phyloP scores from a whole-genome alignment of 2,329 filamentous ascomycete genomes.

The Colletotrichum camelliae region DNA sequence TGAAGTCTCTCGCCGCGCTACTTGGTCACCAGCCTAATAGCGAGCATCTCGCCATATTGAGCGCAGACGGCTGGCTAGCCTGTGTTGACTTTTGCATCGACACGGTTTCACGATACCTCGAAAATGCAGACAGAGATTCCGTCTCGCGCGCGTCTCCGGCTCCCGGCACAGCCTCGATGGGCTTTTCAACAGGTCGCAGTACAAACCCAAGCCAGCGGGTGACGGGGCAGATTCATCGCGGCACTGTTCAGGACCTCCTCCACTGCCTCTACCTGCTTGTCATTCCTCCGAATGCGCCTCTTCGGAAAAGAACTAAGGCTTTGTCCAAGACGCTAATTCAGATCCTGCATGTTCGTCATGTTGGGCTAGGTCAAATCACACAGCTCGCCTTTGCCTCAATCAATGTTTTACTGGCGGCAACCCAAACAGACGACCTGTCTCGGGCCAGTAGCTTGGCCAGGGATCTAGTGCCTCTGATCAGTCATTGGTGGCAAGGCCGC shows the following conservation, averaged over 20 bases:
- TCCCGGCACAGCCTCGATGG: slow-evolving; percentile 38
- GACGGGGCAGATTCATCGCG: slow-evolving; percentile 27
- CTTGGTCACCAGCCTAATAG: slow-evolving; percentile 78
- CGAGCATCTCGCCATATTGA: slow-evolving; percentile 71
- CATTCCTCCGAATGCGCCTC: slow-evolving; percentile 70
- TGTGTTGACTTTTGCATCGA: slow-evolving; percentile 75
- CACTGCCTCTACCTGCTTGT: slow-evolving; percentile 70
- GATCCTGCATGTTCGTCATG: slow-evolving; percentile 64
- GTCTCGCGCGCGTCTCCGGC: slow-evolving; percentile 52
- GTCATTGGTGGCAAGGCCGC: slow-evolving; percentile 79
- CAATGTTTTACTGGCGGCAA: slow-evolving; percentile 71
- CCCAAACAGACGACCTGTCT: slow-evolving; percentile 70
- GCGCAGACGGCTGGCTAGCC: slow-evolving; percentile 68
- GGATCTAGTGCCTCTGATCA: slow-evolving; percentile 73
- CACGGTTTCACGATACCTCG: slow-evolving; percentile 60
- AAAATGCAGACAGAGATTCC: slow-evolving; percentile 42
- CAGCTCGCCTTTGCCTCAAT: slow-evolving; percentile 77
- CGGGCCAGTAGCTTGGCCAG: slow-evolving; percentile 66
- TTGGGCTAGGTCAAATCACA: slow-evolving; percentile 68
- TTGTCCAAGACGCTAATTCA: slow-evolving; percentile 63
- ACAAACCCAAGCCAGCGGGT: slow-evolving; percentile 13
- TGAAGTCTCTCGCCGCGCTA: slow-evolving; percentile 74
- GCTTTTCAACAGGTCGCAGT: slow-evolving; percentile 32
- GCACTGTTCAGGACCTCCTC: slow-evolving; percentile 56
- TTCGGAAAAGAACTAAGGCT: slow-evolving; percentile 59